phyloP scores from a whole-genome alignment of 1,284 basidiomycete species.

The Rhodotorula mucilaginosa region DNA sequence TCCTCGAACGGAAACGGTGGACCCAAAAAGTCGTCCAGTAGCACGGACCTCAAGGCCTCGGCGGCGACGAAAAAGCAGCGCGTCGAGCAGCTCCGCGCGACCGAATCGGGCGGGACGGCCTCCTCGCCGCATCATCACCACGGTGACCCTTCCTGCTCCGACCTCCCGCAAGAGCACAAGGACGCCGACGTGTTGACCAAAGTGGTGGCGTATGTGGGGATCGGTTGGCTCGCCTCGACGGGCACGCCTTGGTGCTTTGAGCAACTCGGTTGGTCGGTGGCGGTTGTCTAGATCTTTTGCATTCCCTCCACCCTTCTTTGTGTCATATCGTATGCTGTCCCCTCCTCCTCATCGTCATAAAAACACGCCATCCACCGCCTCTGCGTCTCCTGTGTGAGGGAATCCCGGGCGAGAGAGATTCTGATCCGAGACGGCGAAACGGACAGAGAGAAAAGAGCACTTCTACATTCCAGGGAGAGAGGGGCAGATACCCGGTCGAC shows the following conservation, averaged over 20 bases:
- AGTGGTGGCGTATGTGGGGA: constrained; percentile 33
- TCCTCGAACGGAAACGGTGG: not conserved
- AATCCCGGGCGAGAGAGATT: not conserved
- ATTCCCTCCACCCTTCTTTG: too few species aligned
- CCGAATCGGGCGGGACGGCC: constrained; percentile 2
- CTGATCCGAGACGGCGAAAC: not conserved
- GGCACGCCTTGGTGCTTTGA: constrained; percentile 25
- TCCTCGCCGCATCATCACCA: not conserved
- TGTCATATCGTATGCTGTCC: too few species aligned
- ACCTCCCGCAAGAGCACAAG: constrained; percentile 3
- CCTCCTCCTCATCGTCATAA: too few species aligned
- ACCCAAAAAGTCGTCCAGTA: not conserved
- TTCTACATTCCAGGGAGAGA: not conserved
- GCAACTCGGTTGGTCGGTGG: constrained; percentile 15
- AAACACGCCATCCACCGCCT: too few species aligned
- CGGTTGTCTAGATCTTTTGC: not conserved
- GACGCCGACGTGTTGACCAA: constrained; percentile 41
- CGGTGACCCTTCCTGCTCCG: not conserved
- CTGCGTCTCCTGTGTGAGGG: too few species aligned
- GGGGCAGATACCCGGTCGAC: not conserved
- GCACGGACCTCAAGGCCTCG: not conserved
- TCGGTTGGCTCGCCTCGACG: constrained; percentile 37
- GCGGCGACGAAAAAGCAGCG: not conserved
- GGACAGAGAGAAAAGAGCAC: not conserved
- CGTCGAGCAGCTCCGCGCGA: not conserved